Percentiles rank a stretch among this genome's conserved stretches.
Evolutionary conservation across 805 yeast species (phyloP).

Genomic region (Ogataea populi-albae): DNA sequence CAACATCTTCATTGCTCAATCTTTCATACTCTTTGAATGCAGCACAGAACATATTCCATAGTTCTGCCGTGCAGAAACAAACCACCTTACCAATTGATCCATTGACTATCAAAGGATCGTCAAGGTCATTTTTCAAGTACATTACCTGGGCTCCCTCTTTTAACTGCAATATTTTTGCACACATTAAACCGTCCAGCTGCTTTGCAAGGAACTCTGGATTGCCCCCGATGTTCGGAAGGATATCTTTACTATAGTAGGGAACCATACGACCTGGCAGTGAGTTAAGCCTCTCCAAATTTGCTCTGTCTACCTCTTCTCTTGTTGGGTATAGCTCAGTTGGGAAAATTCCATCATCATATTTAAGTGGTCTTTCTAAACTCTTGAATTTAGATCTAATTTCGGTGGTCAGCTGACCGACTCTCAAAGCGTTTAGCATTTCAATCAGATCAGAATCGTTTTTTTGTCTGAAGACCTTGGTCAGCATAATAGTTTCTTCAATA

Average conservation of each 20-base stretch:
- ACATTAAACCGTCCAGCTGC: slow-evolving; percentile 53
- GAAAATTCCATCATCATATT: slow-evolving; percentile 67
- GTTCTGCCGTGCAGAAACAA: slow-evolving; percentile 41
- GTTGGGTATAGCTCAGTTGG: slow-evolving; percentile 93
- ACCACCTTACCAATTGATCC: slow-evolving; percentile 84
- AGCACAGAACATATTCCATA: slow-evolving; percentile 26
- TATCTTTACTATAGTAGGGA: slow-evolving; percentile 47
- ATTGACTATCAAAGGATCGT: slow-evolving; percentile 75
- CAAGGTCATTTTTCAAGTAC: slow-evolving; percentile 70
- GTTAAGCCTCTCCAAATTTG: slow-evolving; percentile 56
- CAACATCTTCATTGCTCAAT: slow-evolving; percentile 12
- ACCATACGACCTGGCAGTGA: slow-evolving; percentile 46
- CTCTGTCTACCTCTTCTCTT: slow-evolving; percentile 74
- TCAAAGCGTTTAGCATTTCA: slow-evolving; percentile 73
- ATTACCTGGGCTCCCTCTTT: slow-evolving; percentile 92
- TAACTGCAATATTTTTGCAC: slow-evolving; percentile 57
- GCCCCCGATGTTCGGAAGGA: slow-evolving; percentile 12
- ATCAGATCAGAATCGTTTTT: slow-evolving; percentile 74
- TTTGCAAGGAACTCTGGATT: slow-evolving; percentile 13
- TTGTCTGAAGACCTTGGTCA: slow-evolving; percentile 85
- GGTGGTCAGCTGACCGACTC: slow-evolving; percentile 63
- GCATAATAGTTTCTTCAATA: slow-evolving; percentile 61
- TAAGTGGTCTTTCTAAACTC: slow-evolving; percentile 53
- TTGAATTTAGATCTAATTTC: slow-evolving; percentile 48
- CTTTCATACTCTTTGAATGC: slow-evolving; percentile 26